These are phyloP conservation scores for Melastoma candidum DNA, from an alignment of 441 rosid genomes.

Conservation along the genomic window DNA sequence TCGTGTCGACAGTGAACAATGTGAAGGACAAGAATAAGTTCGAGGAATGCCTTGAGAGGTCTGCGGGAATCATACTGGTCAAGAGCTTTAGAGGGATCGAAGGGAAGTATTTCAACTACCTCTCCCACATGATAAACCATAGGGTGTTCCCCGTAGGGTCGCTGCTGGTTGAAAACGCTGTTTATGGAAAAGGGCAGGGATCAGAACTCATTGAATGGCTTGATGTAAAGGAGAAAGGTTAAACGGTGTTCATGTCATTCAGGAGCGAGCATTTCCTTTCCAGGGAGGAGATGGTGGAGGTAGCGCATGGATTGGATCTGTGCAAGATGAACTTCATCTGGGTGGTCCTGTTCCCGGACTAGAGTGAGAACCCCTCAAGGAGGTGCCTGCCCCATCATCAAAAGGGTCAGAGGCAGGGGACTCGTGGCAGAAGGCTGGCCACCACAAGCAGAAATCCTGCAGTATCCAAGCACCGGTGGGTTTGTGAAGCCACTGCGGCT, in stretches of 20 bases:
- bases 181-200: not conserved
- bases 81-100: constrained; percentile 7
- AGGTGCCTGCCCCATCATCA: constrained; percentile 13
- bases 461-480: constrained; percentile 16
- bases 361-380: constrained; percentile 1
- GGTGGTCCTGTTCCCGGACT: constrained; percentile 25
- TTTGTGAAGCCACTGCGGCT: constrained; percentile 30
- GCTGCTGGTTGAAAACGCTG: not conserved
- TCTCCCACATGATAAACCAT: not conserved
- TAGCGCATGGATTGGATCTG: constrained; percentile 17
- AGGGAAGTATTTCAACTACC: not conserved
- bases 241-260: constrained; percentile 27
- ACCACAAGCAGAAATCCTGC: constrained; percentile 19
- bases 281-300: constrained; percentile 3
- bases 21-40: not conserved
- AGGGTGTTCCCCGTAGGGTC: constrained; percentile 10
- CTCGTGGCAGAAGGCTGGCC: constrained; percentile 21
- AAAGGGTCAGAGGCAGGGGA: constrained; percentile 15
- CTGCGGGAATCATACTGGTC: constrained; percentile 3
- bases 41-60: constrained; percentile 7
- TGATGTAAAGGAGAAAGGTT: constrained; percentile 9
- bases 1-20: not conserved
- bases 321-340: constrained; percentile 25
- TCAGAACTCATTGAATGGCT: constrained; percentile 23
- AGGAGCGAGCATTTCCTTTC: constrained; percentile 30